These are phyloP conservation scores for Millerozyma miso DNA, from an alignment of 805 yeast species.

Conservation along the genomic window DNA sequence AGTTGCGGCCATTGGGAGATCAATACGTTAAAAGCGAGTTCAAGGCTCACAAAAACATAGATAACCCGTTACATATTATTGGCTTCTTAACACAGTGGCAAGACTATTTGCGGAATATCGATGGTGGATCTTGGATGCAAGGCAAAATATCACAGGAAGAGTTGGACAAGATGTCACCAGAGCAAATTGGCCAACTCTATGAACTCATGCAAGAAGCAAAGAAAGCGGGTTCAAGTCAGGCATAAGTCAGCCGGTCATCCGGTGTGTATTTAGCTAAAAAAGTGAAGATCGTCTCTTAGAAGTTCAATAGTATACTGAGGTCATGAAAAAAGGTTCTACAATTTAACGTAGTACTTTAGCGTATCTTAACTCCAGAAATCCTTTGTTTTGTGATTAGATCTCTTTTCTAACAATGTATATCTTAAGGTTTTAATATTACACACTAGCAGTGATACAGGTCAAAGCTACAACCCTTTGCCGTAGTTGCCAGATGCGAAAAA, in stretches of 20 bases:
- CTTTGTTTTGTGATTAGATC: background rate
- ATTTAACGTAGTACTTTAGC: too few species aligned
- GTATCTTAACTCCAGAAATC: background rate
- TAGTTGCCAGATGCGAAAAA: constrained; percentile 79
- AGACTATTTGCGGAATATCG: constrained; percentile 60
- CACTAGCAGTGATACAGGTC: background rate
- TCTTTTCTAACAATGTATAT: background rate
- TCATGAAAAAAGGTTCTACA: too few species aligned
- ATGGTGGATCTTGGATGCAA: constrained; percentile 41
- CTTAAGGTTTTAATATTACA: background rate
- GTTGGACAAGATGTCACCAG: constrained; percentile 82
- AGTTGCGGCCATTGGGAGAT: constrained; percentile 80
- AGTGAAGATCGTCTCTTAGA: too few species aligned
- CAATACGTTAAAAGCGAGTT: constrained; percentile 87
- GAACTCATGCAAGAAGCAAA: constrained; percentile 76
- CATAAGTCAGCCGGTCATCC: too few species aligned
- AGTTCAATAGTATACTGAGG: too few species aligned
- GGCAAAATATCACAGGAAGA: constrained; percentile 55
- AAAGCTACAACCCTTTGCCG: constrained; percentile 72
- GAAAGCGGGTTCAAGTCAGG: constrained; percentile 16
- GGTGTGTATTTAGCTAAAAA: too few species aligned
- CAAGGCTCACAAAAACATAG: constrained; percentile 72
- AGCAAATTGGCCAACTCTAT: constrained; percentile 77
- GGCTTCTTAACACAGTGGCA: constrained; percentile 97
- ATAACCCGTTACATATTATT: constrained; percentile 88